Evolutionary conservation across 768 basidiomycete species (phyloP).

Genomic region (Suillus hirtellus): DNA sequence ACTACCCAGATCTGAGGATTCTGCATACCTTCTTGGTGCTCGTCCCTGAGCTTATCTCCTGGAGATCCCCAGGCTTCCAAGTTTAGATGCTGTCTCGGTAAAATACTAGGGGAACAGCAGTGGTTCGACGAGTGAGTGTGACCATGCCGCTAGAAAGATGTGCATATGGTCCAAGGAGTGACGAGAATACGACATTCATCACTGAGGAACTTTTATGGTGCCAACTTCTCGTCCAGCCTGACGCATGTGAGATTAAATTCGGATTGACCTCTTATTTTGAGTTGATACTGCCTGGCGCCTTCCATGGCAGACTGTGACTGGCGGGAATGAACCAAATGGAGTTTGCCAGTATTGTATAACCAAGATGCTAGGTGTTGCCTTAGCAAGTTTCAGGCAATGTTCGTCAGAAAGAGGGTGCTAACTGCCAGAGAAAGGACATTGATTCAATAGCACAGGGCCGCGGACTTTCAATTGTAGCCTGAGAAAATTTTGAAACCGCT

Average conservation of each 20-base stretch:
- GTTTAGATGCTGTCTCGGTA: not conserved
- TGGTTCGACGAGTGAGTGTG: not conserved
- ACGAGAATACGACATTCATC: not conserved
- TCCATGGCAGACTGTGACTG: not conserved
- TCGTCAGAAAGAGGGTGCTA: not conserved
- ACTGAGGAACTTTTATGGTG: not conserved
- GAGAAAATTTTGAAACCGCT: not conserved
- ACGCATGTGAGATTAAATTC: not conserved
- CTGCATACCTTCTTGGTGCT: constrained; percentile 1
- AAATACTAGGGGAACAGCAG: not conserved
- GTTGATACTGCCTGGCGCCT: not conserved
- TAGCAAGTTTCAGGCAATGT: not conserved
- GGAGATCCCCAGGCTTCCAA: constrained; percentile 1
- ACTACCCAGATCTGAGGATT: not conserved
- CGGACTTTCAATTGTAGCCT: not conserved
- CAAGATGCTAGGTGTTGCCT: not conserved
- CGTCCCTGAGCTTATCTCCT: constrained; percentile 5
- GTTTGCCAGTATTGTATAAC: not conserved
- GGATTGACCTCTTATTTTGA: not conserved
- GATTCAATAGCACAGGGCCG: not conserved
- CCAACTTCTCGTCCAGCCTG: not conserved
- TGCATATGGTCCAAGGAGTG: not conserved
- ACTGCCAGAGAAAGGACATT: too few species aligned
- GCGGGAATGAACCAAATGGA: not conserved
- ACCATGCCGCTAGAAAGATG: not conserved